phyloP scores from a whole-genome alignment of 73 alveolate species.

The Paraurostyla sp. region DNA sequence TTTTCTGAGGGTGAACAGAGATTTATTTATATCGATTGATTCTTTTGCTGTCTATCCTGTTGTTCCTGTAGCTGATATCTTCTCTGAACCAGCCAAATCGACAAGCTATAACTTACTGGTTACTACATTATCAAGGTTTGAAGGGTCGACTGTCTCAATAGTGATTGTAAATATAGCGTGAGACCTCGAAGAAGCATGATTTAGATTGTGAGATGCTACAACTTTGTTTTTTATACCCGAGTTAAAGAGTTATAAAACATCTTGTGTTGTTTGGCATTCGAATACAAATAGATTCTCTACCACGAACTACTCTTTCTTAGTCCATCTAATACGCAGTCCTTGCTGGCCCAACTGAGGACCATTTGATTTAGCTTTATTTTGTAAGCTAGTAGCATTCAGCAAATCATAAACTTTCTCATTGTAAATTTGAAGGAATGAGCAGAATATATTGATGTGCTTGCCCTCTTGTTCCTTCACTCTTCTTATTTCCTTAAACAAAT shows the following conservation, averaged over 20 bases:
- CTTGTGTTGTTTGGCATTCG: conserved; percentile 80
- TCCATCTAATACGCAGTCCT: conserved; percentile 88
- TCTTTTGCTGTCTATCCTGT: conserved; percentile 94
- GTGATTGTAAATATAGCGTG: conserved; percentile 96
- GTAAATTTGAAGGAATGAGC: conserved; percentile 75
- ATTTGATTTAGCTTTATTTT: neutral
- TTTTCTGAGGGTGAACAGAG: conserved; percentile 94
- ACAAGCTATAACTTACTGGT: conserved; percentile 84
- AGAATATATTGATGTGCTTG: conserved; percentile 63
- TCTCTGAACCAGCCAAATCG: conserved; percentile 91
- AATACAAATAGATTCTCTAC: conserved; percentile 89
- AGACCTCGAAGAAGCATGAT: conserved; percentile 93
- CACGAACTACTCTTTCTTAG: conserved; percentile 81
- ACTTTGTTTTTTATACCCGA: conserved; percentile 92
- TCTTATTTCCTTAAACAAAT: conserved; percentile 35
- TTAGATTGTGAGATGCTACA: conserved; percentile 95
- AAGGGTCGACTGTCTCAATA: conserved; percentile 84
- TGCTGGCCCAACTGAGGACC: neutral
- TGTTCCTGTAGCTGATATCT: conserved; percentile 91
- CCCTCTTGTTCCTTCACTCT: conserved; percentile 21
- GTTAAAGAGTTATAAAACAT: conserved; percentile 81
- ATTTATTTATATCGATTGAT: conserved; percentile 95
- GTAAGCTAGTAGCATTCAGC: conserved; percentile 35
- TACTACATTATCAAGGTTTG: conserved; percentile 85
- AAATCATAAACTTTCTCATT: conserved; percentile 77